Evolutionary conservation across 176 grass and related monocot genomes (phyloP).

Genomic region (Tuctoria greenei): DNA sequence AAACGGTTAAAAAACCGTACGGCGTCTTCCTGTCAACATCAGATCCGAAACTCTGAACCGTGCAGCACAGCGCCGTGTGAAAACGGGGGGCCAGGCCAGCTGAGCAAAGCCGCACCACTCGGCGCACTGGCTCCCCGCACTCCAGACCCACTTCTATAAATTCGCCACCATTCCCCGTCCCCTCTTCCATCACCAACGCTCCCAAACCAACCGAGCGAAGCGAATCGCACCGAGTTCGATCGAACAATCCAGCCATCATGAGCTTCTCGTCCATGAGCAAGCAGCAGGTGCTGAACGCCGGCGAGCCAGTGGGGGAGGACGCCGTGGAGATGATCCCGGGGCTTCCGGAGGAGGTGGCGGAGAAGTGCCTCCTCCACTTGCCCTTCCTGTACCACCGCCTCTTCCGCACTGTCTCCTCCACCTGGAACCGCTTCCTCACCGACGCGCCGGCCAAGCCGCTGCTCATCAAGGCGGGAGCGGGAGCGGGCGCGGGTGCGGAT

Average conservation of each 20-base stretch:
- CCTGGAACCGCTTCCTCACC: constrained; percentile 83
- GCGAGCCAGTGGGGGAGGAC: constrained; percentile 28
- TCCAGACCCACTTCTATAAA: constrained; percentile 38
- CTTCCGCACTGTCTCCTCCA: constrained; percentile 79
- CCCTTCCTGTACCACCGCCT: constrained; percentile 94
- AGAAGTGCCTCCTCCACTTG: constrained; percentile 97
- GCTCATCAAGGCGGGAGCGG: not conserved
- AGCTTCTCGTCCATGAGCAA: constrained; percentile 49
- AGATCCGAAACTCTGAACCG: constrained; percentile 31
- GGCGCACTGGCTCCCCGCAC: not conserved
- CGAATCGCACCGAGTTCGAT: constrained; percentile 12
- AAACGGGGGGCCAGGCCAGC: not conserved
- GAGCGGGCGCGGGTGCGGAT: not conserved
- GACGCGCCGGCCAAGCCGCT: constrained; percentile 44
- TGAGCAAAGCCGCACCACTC: constrained; percentile 21
- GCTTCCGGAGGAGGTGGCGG: constrained; percentile 89
- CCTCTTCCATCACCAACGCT: not conserved
- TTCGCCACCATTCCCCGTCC: not conserved
- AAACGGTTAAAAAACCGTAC: not conserved
- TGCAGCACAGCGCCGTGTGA: not conserved
- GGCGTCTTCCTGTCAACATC: not conserved
- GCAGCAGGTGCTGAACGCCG: constrained; percentile 43
- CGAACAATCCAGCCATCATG: not conserved
- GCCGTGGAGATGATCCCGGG: constrained; percentile 72
- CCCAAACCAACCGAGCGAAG: not conserved